Percentiles rank a stretch among this genome's conserved stretches.
Conservation (phyloP, 495 filamentous ascomycete genomes). For the Penicillium psychrofluorescens region DNA sequence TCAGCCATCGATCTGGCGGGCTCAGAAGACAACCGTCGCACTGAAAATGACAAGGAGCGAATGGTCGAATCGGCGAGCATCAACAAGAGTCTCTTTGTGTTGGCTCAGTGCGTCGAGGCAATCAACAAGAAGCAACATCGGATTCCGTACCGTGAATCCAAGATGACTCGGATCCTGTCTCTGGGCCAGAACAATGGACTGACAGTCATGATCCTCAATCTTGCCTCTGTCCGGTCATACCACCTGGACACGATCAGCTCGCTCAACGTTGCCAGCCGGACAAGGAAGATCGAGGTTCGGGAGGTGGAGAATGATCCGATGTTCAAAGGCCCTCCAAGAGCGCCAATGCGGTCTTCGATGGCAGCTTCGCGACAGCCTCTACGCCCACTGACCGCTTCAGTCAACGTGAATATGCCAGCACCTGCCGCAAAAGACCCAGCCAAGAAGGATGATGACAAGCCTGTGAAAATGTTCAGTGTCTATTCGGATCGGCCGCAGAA, state of each 20-base stretch:
- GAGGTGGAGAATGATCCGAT: constrained; percentile 91
- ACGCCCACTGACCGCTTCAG: constrained; percentile 55
- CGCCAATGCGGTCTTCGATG: constrained; percentile 31
- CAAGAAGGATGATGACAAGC: constrained; percentile 54
- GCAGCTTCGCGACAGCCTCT: constrained; percentile 64
- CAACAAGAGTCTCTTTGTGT: constrained; percentile 93
- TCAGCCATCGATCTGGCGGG: constrained; percentile 96
- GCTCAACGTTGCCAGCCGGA: constrained; percentile 89
- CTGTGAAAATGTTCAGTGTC: constrained; percentile 72
- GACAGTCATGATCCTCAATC: constrained; percentile 94
- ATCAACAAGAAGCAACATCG: constrained; percentile 73
- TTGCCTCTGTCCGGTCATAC: constrained; percentile 78
- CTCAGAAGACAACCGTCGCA: constrained; percentile 91
- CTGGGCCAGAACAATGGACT: constrained; percentile 93
- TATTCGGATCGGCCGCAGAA: constrained; percentile 63
- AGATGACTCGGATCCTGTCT: constrained; percentile 93
- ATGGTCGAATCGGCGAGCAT: constrained; percentile 96
- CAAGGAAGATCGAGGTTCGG: constrained; percentile 92
- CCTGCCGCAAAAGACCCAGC: constrained; percentile 40
- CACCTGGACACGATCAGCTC: constrained; percentile 92
- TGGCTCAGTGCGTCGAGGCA: constrained; percentile 94
- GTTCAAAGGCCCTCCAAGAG: constrained; percentile 62
- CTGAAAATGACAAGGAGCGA: constrained; percentile 88
- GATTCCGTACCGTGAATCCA: constrained; percentile 89
- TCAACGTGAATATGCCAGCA: constrained; percentile 51